Base-by-base conservation (phyloP, 768 basidiomycete species). In the Pleurotus sapidus region DNA sequence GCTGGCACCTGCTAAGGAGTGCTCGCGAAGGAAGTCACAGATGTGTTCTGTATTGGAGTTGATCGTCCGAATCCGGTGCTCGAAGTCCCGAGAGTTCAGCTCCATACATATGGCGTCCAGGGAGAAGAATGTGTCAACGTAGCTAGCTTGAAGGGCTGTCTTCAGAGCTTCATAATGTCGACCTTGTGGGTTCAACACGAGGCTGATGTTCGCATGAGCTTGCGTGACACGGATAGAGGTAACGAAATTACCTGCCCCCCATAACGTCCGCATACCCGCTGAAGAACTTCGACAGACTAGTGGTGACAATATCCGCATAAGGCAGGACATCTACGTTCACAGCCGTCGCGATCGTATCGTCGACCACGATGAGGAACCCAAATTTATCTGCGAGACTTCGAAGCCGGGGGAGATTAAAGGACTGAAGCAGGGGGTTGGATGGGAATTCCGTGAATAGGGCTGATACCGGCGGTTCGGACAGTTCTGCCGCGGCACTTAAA, bases 51-150 rank as follows among this genome's bases (percentile, higher is more conserved):
- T 78, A 69, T 96, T 98, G 30, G 71, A 69, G 69, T 98, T 93
- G 70, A 96, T 93, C 54, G 76, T 68, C 56, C 77, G 77, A 62
- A 94, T 81, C 55, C 96, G 91, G 6, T 74, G 77, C 51, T 79
- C 73, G 76, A 96, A 98, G 73, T 97, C 88, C 50, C 96, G 91
- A 15, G 96, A 98, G 73, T 99, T 99, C 62, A 95, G 90, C 68
- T 99, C 96, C 90, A 99, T 91, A 78, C 87, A 96, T 56, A 98
- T 84, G 42, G 92, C 94, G 66, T 99, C 96, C 68, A 95, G 91
- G 65, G 84, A 80, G 62, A 89, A 98, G 74, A 93, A 98, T 20
- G 76, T 74, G 67, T 99, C 95, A 68, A 96, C 92, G 70, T 86
- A 98, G 5, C 69, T 74, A 6, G 74, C 61, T 6, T 72, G 65